These are phyloP conservation scores for Aspergillus cavernicola DNA, from an alignment of 495 filamentous ascomycete genomes.

Conservation along the genomic window DNA sequence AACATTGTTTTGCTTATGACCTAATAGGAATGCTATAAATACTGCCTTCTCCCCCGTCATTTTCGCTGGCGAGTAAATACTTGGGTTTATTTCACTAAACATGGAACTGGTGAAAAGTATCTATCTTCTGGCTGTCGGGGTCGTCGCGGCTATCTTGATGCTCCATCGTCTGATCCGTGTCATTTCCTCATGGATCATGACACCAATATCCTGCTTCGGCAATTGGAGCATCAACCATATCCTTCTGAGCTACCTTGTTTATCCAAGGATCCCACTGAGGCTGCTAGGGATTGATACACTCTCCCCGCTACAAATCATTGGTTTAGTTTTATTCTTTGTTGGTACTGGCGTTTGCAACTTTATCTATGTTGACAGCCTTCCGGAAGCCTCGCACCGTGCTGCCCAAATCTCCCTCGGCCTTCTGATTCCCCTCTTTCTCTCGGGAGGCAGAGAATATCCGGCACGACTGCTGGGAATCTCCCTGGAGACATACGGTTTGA, in stretches of 20 bases:
- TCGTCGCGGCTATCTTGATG: not conserved
- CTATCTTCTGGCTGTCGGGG: not conserved
- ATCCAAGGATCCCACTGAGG: not conserved
- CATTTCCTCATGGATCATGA: not conserved
- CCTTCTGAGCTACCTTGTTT: slow-evolving; percentile 2
- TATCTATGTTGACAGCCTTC: not conserved
- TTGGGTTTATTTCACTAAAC: not conserved
- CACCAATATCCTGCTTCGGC: not conserved
- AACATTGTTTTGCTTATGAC: not conserved
- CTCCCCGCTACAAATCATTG: slow-evolving; percentile 4
- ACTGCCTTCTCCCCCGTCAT: not conserved
- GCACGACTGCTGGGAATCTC: slow-evolving; percentile 22
- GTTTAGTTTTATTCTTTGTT: slow-evolving; percentile 1
- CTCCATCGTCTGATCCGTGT: not conserved
- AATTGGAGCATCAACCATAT: not conserved
- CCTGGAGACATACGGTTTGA: slow-evolving; percentile 20
- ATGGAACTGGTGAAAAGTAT: not conserved
- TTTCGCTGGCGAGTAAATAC: not conserved
- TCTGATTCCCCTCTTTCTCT: slow-evolving; percentile 12
- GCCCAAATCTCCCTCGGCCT: slow-evolving; percentile 16
- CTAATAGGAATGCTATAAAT: not conserved
- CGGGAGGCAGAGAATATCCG: slow-evolving; percentile 15
- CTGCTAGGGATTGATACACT: not conserved
- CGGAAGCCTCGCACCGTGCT: slow-evolving; percentile 2
- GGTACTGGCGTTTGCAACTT: slow-evolving; percentile 14